Evolutionary conservation across 768 basidiomycete genomes (phyloP).

Genomic region (Chalciporus pseudorubinellus): DNA sequence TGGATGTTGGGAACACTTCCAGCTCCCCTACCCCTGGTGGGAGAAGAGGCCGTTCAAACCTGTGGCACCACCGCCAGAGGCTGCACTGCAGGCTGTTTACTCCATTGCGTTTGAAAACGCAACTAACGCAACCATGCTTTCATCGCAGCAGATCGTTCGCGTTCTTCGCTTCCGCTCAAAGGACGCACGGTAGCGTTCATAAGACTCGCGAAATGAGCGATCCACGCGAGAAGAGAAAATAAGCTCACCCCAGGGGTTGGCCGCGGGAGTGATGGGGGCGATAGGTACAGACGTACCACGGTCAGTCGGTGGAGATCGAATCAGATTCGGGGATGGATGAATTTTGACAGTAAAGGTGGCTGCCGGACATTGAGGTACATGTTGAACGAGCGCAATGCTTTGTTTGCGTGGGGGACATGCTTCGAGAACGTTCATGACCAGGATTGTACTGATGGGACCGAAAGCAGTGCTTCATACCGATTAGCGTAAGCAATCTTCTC

Average conservation of each 20-base stretch:
- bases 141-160: slow-evolving; percentile 41
- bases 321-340: slow-evolving; percentile 40
- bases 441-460: slow-evolving; percentile 9
- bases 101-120: slow-evolving; percentile 29
- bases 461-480: slow-evolving; percentile 54
- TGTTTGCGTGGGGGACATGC: slow-evolving; percentile 95
- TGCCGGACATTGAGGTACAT: slow-evolving; percentile 95
- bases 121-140: slow-evolving; percentile 33
- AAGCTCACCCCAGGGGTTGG: slow-evolving; percentile 92
- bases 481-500: slow-evolving; percentile 97
- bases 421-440: slow-evolving; percentile 33
- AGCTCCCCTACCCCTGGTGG: slow-evolving; percentile 24
- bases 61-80: slow-evolving; percentile 15
- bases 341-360: slow-evolving; percentile 64
- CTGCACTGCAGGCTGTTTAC: slow-evolving; percentile 11
- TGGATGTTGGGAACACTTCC: slow-evolving; percentile 30
- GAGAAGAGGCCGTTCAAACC: slow-evolving; percentile 21
- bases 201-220: slow-evolving; percentile 78
- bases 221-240: slow-evolving; percentile 93
- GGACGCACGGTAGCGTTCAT: slow-evolving; percentile 85
- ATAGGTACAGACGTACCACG: slow-evolving; percentile 47
- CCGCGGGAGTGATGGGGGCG: slow-evolving; percentile 79
- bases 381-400: slow-evolving; percentile 87
- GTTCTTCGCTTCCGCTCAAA: slow-evolving; percentile 81
- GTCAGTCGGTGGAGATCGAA: slow-evolving; percentile 34